Base-by-base conservation (phyloP, 2,329 filamentous ascomycete species). In the Alternaria novae-zelandiae region DNA sequence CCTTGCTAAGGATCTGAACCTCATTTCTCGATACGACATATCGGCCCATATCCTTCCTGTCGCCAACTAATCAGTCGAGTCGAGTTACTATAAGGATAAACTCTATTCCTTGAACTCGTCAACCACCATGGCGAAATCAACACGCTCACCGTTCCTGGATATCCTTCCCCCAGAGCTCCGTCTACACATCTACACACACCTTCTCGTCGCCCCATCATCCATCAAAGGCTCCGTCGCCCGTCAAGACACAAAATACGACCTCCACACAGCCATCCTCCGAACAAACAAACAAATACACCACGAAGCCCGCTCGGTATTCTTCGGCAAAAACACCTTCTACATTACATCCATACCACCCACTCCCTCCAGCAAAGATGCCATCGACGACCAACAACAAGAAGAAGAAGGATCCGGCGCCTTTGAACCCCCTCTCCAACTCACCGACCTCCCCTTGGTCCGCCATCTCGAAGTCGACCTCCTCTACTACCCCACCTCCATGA, bases 231-330 rank as follows among this genome's bases (percentile, higher is more conserved):
- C 54, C 17, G 47, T 61, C 7, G 68, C 70, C 4, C 68, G 72
- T 6, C 63, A 63, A n/a, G 61, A 50, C 25, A 62, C 71, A 46
- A 67, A 68, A 59, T 79, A 79, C 65, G 65, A 69, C n/a, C 68
- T 76, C 4, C 72, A 77, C 28, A 77, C 81, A 6, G 67, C 68
- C 32, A 76, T 83, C 49, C 74, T 83, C 3, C 71, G 78, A 15
- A 72, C 71, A 21, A 82, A 76, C 68, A 78, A 76, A 53, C 76
- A 79, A 30, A 75, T 83, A 61, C 72, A 82, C 70, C 73, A 76
- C 28, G 82, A 83, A 72, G 80, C 82, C 1, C 74, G 77, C 25
- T 71, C 71, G 25, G 72, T 81, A 23, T 80, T 83, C 60, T 82
- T 81, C 64, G 74, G 74, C 59, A 79, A 79, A 60, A 83, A 83